Percentiles rank a stretch among this genome's conserved stretches.
phyloP scores from a whole-genome alignment of 176 grass and related monocot species.

The Zoysia japonica region DNA sequence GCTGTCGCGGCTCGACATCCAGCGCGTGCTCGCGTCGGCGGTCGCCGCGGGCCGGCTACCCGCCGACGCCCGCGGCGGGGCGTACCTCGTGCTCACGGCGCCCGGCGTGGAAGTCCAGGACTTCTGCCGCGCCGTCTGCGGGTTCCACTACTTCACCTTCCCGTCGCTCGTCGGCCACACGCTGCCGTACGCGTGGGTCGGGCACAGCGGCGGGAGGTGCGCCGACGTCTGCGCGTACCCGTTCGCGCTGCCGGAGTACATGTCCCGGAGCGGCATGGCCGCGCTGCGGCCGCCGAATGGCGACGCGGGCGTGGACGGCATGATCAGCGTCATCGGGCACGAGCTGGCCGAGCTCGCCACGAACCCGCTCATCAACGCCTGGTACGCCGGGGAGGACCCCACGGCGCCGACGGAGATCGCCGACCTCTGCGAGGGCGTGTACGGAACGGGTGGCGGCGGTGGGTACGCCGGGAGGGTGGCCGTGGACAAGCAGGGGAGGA shows the following conservation, averaged over 20 bases:
- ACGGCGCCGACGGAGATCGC: slow-evolving; percentile 70
- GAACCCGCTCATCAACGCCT: slow-evolving; percentile 68
- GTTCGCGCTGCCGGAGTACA: slow-evolving; percentile 56
- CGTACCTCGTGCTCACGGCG: slow-evolving; percentile 71
- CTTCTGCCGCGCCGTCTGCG: slow-evolving; percentile 73
- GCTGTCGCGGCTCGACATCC: slow-evolving; percentile 64
- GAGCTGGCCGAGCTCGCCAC: slow-evolving; percentile 75
- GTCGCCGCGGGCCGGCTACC: slow-evolving; percentile 50
- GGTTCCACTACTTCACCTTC: slow-evolving; percentile 88
- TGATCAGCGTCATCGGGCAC: slow-evolving; percentile 73
- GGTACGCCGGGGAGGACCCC: slow-evolving; percentile 74
- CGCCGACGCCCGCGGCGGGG: slow-evolving; percentile 50
- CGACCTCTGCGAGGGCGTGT: slow-evolving; percentile 75
- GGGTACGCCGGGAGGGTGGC: slow-evolving; percentile 62
- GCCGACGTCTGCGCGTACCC: slow-evolving; percentile 72
- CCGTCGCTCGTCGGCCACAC: slow-evolving; percentile 70
- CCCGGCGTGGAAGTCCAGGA: slow-evolving; percentile 62
- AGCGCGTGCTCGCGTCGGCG: slow-evolving; percentile 60
- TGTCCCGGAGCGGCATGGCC: slow-evolving; percentile 33
- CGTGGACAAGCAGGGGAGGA: slow-evolving; percentile 41
- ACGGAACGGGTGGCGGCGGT: slow-evolving; percentile 67
- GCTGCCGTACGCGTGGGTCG: slow-evolving; percentile 73
- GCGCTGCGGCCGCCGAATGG: slow-evolving; percentile 59
- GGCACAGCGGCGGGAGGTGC: slow-evolving; percentile 60
- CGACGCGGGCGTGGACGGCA: slow-evolving; percentile 64